Evolutionary conservation across 1,284 basidiomycete genomes (phyloP).

Genomic region (Leccinum laetum): DNA sequence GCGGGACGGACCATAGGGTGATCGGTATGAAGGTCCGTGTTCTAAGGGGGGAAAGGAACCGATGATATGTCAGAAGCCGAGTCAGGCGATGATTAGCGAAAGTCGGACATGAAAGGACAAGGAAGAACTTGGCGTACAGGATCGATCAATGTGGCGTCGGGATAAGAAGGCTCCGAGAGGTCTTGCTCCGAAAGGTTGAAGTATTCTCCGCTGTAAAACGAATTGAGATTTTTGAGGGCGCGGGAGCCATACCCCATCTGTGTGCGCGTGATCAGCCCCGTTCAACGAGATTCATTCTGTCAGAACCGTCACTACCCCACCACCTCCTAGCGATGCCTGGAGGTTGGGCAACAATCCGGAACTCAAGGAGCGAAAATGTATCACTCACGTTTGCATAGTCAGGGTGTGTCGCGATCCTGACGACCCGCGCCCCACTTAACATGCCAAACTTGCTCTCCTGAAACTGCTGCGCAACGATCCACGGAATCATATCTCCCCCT

Average conservation of each 20-base stretch:
- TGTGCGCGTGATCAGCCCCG: constrained; percentile 2
- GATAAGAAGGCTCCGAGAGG: constrained; percentile 54
- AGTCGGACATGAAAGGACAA: neutral
- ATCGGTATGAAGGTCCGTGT: constrained; percentile 69
- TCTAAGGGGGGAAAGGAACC: constrained; percentile 24
- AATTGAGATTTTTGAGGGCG: constrained; percentile 84
- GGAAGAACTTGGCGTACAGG: constrained; percentile 43
- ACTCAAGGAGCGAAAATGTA: neutral
- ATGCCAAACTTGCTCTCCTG: constrained; percentile 95
- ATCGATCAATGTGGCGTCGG: constrained; percentile 59
- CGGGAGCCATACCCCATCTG: constrained; percentile 99
- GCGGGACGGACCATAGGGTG: constrained; percentile 75
- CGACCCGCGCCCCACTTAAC: constrained; percentile 80
- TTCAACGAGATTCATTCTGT: constrained; percentile 1
- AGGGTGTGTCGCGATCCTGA: constrained; percentile 97
- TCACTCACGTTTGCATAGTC: constrained; percentile 83
- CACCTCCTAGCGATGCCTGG: neutral
- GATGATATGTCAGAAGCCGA: neutral
- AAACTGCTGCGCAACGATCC: constrained; percentile 96
- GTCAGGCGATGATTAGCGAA: constrained; percentile 8
- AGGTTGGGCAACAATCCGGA: neutral
- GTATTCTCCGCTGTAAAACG: constrained; percentile 93
- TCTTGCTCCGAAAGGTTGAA: constrained; percentile 83
- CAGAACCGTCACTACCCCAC: neutral
- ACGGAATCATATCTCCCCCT: constrained; percentile 98